Conservation (phyloP, 495 filamentous ascomycete genomes). For the Thozetella sp. region DNA sequence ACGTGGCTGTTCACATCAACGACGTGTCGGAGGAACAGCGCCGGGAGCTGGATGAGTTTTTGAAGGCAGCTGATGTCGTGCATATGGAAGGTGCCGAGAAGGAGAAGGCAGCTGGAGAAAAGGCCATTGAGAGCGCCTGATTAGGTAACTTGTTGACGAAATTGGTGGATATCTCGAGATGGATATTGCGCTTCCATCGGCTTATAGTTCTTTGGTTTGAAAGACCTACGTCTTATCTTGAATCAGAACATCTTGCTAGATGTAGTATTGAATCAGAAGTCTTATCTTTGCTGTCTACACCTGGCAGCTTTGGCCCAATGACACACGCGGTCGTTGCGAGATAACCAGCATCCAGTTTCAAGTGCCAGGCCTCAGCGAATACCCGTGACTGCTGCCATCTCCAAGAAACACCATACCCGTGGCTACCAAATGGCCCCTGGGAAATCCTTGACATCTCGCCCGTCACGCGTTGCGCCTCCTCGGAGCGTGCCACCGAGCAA, state of each 20-base stretch:
- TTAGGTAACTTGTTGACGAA: background rate
- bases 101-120: background rate
- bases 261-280: background rate
- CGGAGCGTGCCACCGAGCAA: background rate
- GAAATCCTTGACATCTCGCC: background rate
- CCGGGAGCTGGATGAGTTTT: slow-evolving; percentile 1
- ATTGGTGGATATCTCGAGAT: background rate
- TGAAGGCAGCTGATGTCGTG: background rate
- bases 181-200: background rate
- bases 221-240: background rate
- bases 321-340: too few species aligned
- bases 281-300: background rate
- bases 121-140: background rate
- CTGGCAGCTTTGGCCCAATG: too few species aligned
- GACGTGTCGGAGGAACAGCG: background rate
- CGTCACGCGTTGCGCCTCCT: background rate
- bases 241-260: background rate
- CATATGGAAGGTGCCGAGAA: background rate
- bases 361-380: too few species aligned
- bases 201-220: background rate
- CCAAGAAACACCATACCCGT: too few species aligned
- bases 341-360: too few species aligned
- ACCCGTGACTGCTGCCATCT: too few species aligned
- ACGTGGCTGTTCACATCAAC: slow-evolving; percentile 2
- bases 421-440: background rate